phyloP scores from a whole-genome alignment of 805 yeast genomes.

The Saturnispora sanitii region DNA sequence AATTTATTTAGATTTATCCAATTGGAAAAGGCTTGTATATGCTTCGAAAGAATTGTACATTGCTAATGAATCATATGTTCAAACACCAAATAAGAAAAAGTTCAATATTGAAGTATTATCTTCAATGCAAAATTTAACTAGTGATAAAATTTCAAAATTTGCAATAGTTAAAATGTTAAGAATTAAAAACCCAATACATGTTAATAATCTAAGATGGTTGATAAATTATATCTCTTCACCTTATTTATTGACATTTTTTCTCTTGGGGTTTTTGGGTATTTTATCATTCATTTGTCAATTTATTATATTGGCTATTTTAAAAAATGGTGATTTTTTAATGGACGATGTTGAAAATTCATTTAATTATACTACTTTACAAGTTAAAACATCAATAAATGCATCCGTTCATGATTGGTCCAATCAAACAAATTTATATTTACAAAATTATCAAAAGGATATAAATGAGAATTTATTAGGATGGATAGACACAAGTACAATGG shows the following conservation, averaged over 20 bases:
- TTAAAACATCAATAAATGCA: slow-evolving; percentile 18
- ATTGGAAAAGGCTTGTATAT: slow-evolving; percentile 38
- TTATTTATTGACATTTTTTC: slow-evolving; percentile 39
- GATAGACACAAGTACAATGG: slow-evolving; percentile 44
- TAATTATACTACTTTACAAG: slow-evolving; percentile 11
- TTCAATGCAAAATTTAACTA: slow-evolving; percentile 19
- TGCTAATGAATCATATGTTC: slow-evolving; percentile 14
- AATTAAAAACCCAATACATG: slow-evolving; percentile 11
- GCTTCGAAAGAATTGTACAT: slow-evolving; percentile 23
- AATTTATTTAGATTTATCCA: slow-evolving; percentile 34
- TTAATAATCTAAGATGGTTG: slow-evolving; percentile 31
- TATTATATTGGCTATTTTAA: slow-evolving; percentile 28
- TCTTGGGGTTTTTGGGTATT: slow-evolving; percentile 50
- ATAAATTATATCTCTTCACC: slow-evolving; percentile 43
- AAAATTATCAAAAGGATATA: slow-evolving; percentile 36
- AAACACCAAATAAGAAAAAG: slow-evolving; percentile 8
- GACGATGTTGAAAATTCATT: slow-evolving; percentile 7
- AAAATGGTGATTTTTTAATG: slow-evolving; percentile 3
- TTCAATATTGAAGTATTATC: slow-evolving; percentile 22
- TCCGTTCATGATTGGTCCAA: slow-evolving; percentile 41
- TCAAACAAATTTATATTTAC: slow-evolving; percentile 46
- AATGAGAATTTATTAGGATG: slow-evolving; percentile 62
- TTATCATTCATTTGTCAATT: slow-evolving; percentile 45
- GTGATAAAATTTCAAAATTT: slow-evolving; percentile 14
- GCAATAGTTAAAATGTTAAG: slow-evolving; percentile 12